Evolutionary conservation across 805 yeast genomes (phyloP), one percentile per base, ranked within the genome.

Genomic region (Candida nonsorbophila): DNA sequence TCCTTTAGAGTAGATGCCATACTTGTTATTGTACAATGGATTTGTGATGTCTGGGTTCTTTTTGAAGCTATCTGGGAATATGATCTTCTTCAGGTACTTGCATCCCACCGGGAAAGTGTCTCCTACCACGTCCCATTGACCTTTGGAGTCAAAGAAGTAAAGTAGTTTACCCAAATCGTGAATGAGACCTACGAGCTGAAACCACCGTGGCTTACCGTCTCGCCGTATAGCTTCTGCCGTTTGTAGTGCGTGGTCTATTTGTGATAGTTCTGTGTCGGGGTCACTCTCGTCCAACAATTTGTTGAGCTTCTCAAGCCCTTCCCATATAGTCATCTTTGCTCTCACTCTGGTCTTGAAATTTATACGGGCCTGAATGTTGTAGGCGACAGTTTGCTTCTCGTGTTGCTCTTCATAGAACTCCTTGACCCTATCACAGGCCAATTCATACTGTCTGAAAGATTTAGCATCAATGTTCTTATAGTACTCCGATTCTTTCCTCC

Each of bases 121-220:
- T 5, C 87, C 87, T 13, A 79, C 87, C 17, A 79, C 87, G 46
- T 79, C 85, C 86, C 86, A 79, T 49, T 79, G 86, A 6, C 86
- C 86, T 41, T 74, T 66, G 9, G 84, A 78, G 41, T 77, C 85
- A 44, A 72, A 79, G 40, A 79, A 79, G 47, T 79, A 79, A 11
- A 79, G 58, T 11, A 79, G 61, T 44, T 79, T 79, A 1, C 87
- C 87, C 36, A 79, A 55, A 47, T 79, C 87, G 45, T 79, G 87
- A 22, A 79, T 76, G 18, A 79, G 53, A 1, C 87, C 87, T 6
- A 79, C 84, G 14, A 79, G 53, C 49, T 79, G 86, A 62, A 79
- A 79, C 87, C 87, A 79, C 18, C 84, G 53, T 1, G 87, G 87
- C 45, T 76, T 74, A 2, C 72, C 70, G 41, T 79, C 86, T 32